These are phyloP conservation scores for Mastigamoeba balamuthi DNA, from an alignment of 78 protist genomes.

Conservation along the genomic window DNA sequence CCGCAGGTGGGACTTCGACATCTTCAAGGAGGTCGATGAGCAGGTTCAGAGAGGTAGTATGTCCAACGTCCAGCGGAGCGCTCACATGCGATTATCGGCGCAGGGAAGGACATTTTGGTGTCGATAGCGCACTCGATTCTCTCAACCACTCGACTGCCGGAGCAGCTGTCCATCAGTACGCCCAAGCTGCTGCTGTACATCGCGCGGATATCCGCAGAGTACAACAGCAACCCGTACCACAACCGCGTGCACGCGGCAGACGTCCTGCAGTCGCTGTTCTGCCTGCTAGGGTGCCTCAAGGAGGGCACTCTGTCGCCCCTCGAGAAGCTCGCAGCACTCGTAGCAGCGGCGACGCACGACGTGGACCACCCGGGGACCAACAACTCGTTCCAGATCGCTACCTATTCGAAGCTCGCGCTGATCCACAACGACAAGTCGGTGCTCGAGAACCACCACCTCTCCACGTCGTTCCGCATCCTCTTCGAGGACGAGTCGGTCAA, in stretches of 20 bases:
- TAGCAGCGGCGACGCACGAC: constrained; percentile 43
- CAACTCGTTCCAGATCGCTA: constrained; percentile 18
- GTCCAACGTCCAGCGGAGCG: too few species aligned
- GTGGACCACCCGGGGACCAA: constrained; percentile 30
- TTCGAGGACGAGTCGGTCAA: not conserved
- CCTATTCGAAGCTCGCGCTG: constrained; percentile 30
- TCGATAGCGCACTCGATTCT: too few species aligned
- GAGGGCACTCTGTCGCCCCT: not conserved
- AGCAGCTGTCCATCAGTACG: too few species aligned
- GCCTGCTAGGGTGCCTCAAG: not conserved
- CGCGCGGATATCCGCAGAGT: too few species aligned
- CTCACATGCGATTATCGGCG: too few species aligned
- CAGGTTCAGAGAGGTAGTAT: too few species aligned
- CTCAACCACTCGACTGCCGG: too few species aligned
- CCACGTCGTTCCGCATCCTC: constrained; percentile 4
- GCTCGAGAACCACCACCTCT: constrained; percentile 31
- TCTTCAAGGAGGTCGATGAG: too few species aligned
- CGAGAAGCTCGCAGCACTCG: not conserved
- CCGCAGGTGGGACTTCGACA: too few species aligned
- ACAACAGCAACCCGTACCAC: constrained; percentile 40
- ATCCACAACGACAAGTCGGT: constrained; percentile 39
- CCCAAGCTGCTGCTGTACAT: too few species aligned
- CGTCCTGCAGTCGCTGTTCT: constrained; percentile 16
- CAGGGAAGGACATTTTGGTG: too few species aligned
- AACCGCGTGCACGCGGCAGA: constrained; percentile 48